A percentile compares a stretch with the other conserved stretches of the same genome.
phyloP scores from a whole-genome alignment of 2,329 filamentous ascomycete species.

The Trichocomaceae sp. region DNA sequence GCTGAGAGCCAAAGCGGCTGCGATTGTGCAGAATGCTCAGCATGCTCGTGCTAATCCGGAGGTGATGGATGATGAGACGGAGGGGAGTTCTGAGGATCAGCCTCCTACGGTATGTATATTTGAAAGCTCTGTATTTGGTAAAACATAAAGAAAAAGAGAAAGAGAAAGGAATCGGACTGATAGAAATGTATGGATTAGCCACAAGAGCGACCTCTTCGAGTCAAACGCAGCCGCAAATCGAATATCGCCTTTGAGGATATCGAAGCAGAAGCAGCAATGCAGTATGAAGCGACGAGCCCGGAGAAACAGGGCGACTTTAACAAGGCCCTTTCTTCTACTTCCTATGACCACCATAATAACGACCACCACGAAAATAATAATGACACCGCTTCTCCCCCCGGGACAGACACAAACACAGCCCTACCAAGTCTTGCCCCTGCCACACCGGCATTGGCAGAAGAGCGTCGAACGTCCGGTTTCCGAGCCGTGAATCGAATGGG shows the following conservation, averaged over 20 bases:
- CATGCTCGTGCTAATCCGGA: slow-evolving; percentile 6
- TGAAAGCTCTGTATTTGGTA: not conserved
- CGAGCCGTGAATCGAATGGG: slow-evolving; percentile 23
- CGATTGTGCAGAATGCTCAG: slow-evolving; percentile 7
- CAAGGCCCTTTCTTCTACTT: not conserved
- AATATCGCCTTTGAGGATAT: slow-evolving; percentile 22
- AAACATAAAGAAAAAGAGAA: too few relatives aligned
- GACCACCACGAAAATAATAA: slow-evolving; percentile 18
- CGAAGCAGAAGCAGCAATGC: slow-evolving; percentile 14
- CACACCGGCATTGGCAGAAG: slow-evolving; percentile 23
- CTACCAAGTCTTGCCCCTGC: slow-evolving; percentile 31
- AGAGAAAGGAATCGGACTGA: too few relatives aligned
- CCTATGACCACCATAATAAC: not conserved
- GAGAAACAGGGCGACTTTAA: not conserved
- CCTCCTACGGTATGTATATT: slow-evolving; percentile 33
- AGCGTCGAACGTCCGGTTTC: slow-evolving; percentile 34
- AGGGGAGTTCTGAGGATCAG: slow-evolving; percentile 40
- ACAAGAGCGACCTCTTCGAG: slow-evolving; percentile 41
- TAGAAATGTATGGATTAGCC: slow-evolving; percentile 26
- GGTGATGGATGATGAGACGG: slow-evolving; percentile 37
- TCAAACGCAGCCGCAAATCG: slow-evolving; percentile 38
- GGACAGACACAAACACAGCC: slow-evolving; percentile 12
- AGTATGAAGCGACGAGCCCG: slow-evolving; percentile 9
- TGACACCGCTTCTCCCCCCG: slow-evolving; percentile 18
- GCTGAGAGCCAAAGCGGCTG: slow-evolving; percentile 10